These are phyloP conservation scores for Coemansia sp. DNA, from an alignment of 192 early-diverging fungal species.

Conservation along the genomic window DNA sequence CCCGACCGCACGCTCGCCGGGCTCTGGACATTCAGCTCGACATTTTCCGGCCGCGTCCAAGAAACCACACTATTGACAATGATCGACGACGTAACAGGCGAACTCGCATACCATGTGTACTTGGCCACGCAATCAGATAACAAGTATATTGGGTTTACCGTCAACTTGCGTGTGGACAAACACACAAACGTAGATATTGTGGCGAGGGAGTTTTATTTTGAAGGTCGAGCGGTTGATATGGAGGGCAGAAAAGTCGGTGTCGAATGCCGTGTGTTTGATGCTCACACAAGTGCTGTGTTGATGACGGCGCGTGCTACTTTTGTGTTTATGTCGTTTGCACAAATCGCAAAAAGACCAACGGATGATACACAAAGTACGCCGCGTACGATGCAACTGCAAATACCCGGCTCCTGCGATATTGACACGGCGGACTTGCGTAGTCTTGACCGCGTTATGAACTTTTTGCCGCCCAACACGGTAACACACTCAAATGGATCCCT, in stretches of 20 bases:
- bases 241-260: constrained; percentile 13
- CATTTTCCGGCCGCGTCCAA: background rate
- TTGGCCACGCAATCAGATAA: background rate
- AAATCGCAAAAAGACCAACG: background rate
- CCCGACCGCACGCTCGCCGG: constrained; percentile 8
- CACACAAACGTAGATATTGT: background rate
- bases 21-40: constrained; percentile 19
- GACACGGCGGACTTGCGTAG: background rate
- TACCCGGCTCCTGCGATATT: background rate
- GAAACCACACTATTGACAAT: constrained; percentile 25
- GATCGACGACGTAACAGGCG: constrained; percentile 27
- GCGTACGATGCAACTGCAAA: background rate
- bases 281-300: constrained; percentile 11
- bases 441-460: constrained; percentile 26
- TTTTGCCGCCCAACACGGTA: constrained; percentile 11
- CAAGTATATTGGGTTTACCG: constrained; percentile 24
- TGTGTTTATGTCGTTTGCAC: constrained; percentile 16
- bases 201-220: constrained; percentile 20
- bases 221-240: background rate
- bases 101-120: constrained; percentile 17
- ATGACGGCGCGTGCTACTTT: constrained; percentile 10
- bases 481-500: constrained; percentile 12
- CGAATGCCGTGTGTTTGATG: constrained; percentile 29
- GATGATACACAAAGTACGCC: background rate
- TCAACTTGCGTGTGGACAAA: constrained; percentile 23